phyloP scores from a whole-genome alignment of 2,329 filamentous ascomycete species.

The Aspergillus phoenicis region DNA sequence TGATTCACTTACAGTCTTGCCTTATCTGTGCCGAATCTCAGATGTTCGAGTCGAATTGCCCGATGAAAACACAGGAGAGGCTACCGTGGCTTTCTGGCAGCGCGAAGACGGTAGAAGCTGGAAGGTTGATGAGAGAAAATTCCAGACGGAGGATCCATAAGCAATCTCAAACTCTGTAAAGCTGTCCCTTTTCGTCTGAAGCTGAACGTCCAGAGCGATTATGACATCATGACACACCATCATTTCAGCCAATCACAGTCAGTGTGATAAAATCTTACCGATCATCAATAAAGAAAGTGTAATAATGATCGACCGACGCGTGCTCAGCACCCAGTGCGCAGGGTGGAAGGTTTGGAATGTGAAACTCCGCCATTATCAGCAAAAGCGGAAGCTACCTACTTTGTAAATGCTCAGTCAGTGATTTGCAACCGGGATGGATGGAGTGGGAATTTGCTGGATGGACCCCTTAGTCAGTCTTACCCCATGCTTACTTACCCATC shows the following conservation, averaged over 20 bases:
- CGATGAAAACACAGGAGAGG: neutral
- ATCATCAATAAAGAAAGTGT: neutral
- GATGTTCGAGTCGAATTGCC: neutral
- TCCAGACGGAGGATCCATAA: neutral
- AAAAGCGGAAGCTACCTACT: neutral
- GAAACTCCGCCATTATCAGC: neutral
- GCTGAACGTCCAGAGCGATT: neutral
- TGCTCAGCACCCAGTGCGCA: neutral
- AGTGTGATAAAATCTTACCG: neutral
- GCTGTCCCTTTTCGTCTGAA: neutral
- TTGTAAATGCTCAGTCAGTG: neutral
- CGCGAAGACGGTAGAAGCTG: neutral
- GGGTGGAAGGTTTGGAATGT: neutral
- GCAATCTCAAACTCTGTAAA: neutral
- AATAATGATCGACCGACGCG: neutral
- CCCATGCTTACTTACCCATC: constrained; percentile 12
- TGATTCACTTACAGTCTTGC: neutral
- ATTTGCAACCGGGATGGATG: neutral
- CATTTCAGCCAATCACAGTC: neutral
- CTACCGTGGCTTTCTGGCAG: neutral
- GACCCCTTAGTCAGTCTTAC: constrained; percentile 10
- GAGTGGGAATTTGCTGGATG: neutral
- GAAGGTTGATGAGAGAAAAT: neutral
- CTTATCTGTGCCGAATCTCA: neutral
- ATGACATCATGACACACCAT: neutral